Evolutionary conservation across 2,329 filamentous ascomycete species (phyloP).

Genomic region (Verticillium nubilum): DNA sequence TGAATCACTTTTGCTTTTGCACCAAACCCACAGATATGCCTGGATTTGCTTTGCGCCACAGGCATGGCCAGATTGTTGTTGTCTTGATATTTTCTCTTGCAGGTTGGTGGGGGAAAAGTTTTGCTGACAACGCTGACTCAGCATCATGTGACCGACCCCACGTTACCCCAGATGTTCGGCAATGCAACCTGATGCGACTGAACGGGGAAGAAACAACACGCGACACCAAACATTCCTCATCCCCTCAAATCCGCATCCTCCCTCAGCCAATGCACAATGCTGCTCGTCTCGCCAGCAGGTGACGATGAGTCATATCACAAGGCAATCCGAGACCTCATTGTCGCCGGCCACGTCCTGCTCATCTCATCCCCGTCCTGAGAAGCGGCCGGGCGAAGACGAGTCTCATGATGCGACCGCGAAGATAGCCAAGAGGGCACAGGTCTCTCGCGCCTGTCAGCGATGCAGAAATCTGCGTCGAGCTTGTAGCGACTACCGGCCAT

Average conservation of each 20-base stretch:
- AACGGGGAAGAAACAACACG: not conserved
- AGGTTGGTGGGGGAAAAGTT: not conserved
- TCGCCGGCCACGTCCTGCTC: not conserved
- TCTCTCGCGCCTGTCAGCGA: constrained; percentile 35
- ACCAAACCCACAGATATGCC: not conserved
- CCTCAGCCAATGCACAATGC: not conserved
- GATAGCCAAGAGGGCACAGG: constrained; percentile 30
- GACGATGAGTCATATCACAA: not conserved
- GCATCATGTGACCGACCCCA: not conserved
- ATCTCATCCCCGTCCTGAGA: not conserved
- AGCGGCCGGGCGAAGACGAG: not conserved
- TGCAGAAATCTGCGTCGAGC: constrained; percentile 37
- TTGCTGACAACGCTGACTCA: not conserved
- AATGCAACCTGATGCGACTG: not conserved
- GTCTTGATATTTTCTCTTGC: too few species aligned
- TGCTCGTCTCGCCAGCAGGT: not conserved
- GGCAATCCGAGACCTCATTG: not conserved
- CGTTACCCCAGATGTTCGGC: not conserved
- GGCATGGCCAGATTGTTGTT: too few species aligned
- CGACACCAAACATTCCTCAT: not conserved
- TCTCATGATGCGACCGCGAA: constrained; percentile 4
- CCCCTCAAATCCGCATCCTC: not conserved
- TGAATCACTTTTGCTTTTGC: constrained; percentile 1
- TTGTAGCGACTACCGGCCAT: constrained; percentile 38
- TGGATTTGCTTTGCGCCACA: too few species aligned